Percentiles rank a stretch among this genome's conserved stretches.
Evolutionary conservation across 495 filamentous ascomycete genomes (phyloP).

Genomic region (Penicillium lividum): DNA sequence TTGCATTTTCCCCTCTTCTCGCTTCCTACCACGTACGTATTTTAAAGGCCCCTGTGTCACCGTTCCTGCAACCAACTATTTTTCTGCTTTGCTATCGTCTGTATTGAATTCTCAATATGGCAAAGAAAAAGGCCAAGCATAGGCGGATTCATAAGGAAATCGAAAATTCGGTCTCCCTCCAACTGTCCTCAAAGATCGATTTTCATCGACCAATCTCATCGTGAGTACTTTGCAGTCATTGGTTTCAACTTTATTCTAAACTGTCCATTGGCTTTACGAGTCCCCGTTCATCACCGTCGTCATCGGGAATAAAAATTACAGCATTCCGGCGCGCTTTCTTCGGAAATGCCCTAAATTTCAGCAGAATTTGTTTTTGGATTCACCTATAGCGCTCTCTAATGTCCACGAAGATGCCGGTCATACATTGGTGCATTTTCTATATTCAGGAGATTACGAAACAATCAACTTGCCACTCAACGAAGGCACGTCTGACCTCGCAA

Average conservation of each 20-base stretch:
- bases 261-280: not conserved
- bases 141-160: not conserved
- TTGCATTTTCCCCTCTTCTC: not conserved
- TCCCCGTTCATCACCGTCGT: not conserved
- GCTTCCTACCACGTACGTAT: not conserved
- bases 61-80: not conserved
- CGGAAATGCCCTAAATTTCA: not conserved
- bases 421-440: slow-evolving; percentile 22
- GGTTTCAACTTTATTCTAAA: not conserved
- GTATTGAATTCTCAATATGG: not conserved
- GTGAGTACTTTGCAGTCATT: not conserved
- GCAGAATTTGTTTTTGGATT: not conserved
- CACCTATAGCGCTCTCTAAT: not conserved
- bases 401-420: slow-evolving; percentile 20
- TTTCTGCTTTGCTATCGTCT: not conserved
- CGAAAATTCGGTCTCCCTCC: not conserved
- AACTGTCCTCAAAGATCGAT: not conserved
- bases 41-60: too few species aligned
- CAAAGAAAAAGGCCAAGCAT: not conserved
- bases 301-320: slow-evolving; percentile 1
- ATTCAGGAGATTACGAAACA: slow-evolving; percentile 21
- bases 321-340: not conserved
- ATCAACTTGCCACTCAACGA: not conserved
- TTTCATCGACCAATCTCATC: slow-evolving; percentile 4
- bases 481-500: not conserved